phyloP scores from a whole-genome alignment of 2,329 filamentous ascomycete genomes.

The Arthrocladium fulminans region DNA sequence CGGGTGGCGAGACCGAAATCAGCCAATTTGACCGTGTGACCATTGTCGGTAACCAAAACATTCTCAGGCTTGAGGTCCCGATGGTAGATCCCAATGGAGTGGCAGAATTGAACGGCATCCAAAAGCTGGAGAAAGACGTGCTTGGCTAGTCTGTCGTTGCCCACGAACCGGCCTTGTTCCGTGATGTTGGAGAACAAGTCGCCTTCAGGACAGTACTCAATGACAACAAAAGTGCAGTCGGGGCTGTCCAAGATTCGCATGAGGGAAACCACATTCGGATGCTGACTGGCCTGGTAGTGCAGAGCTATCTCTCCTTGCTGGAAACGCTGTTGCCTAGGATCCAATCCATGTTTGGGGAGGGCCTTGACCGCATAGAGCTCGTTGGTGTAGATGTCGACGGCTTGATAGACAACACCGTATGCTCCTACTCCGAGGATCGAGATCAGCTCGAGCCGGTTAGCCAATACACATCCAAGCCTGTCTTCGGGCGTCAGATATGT shows the following conservation, averaged over 20 bases:
- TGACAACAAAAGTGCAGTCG: constrained; percentile 90
- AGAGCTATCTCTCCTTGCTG: constrained; percentile 88
- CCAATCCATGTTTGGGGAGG: constrained; percentile 86
- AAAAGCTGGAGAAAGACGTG: constrained; percentile 87
- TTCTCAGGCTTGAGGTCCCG: constrained; percentile 98
- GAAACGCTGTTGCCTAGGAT: constrained; percentile 77
- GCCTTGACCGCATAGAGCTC: constrained; percentile 91
- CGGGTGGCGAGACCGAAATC: constrained; percentile 94
- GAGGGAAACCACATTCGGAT: constrained; percentile 89
- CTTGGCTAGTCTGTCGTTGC: constrained; percentile 81
- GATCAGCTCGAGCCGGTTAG: constrained; percentile 72
- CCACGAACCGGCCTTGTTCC: constrained; percentile 83
- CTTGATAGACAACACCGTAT: constrained; percentile 92
- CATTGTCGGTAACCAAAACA: constrained; percentile 80
- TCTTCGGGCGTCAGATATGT: constrained; percentile 65
- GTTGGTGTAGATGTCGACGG: constrained; percentile 71
- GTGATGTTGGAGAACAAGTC: constrained; percentile 98
- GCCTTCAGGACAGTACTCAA: constrained; percentile 95
- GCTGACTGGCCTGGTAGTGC: constrained; percentile 78
- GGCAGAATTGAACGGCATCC: constrained; percentile 93
- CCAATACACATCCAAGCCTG: constrained; percentile 73
- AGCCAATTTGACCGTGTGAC: constrained; percentile 85
- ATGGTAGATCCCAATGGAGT: constrained; percentile 88
- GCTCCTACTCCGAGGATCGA: constrained; percentile 85
- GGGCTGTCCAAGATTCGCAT: constrained; percentile 83